Evolutionary conservation across 176 grass and related monocot species (phyloP).

Genomic region (Puya raimondii): DNA sequence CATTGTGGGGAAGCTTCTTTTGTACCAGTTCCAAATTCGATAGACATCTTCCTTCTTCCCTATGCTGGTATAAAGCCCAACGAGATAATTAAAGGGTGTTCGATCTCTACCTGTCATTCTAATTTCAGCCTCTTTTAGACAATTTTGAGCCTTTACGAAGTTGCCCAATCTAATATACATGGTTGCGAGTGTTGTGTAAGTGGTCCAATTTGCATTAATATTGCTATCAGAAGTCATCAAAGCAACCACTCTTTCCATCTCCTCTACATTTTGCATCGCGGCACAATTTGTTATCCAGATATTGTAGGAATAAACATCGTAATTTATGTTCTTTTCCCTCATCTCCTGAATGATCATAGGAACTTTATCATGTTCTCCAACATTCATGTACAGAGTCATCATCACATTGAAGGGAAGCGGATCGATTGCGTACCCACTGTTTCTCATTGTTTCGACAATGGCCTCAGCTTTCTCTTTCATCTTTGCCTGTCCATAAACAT

Average conservation of each 20-base stretch:
- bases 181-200: slow-evolving; percentile 72
- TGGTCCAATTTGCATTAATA: slow-evolving; percentile 82
- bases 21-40: slow-evolving; percentile 88
- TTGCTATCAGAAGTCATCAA: slow-evolving; percentile 56
- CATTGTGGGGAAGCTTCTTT: slow-evolving; percentile 58
- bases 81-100: slow-evolving; percentile 68
- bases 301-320: slow-evolving; percentile 78
- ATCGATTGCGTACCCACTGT: slow-evolving; percentile 54
- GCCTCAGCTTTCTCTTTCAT: slow-evolving; percentile 68
- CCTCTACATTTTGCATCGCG: slow-evolving; percentile 52
- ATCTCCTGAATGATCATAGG: slow-evolving; percentile 50
- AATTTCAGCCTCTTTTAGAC: slow-evolving; percentile 67
- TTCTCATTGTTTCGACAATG: slow-evolving; percentile 52
- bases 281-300: slow-evolving; percentile 84
- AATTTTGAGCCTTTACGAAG: slow-evolving; percentile 66
- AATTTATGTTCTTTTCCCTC: slow-evolving; percentile 53
- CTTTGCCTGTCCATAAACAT: slow-evolving; percentile 68
- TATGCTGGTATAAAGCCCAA: slow-evolving; percentile 63
- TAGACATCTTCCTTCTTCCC: slow-evolving; percentile 77
- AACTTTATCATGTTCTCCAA: slow-evolving; percentile 46
- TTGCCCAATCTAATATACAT: slow-evolving; percentile 64
- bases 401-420: slow-evolving; percentile 77
- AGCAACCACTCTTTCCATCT: slow-evolving; percentile 52
- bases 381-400: slow-evolving; percentile 82
- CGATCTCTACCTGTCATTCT: slow-evolving; percentile 66